Conservation (phyloP, 2,329 filamentous ascomycete genomes). For the Fusarium torreyae region DNA sequence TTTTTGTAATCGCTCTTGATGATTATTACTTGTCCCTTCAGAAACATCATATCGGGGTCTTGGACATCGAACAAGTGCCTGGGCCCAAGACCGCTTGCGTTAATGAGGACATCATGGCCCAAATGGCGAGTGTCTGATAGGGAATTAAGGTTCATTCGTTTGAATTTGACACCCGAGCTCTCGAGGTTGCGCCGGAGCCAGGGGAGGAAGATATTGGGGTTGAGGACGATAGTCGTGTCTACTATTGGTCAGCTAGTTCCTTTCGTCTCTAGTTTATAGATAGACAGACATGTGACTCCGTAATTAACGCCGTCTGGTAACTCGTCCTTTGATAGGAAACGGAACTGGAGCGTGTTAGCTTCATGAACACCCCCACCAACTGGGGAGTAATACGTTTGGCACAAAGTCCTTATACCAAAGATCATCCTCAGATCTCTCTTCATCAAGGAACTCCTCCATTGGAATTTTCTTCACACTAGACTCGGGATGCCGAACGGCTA, state of each 20-base stretch:
- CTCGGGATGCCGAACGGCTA: slow-evolving; percentile 2
- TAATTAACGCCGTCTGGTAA: slow-evolving; percentile 10
- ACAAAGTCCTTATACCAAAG: slow-evolving; percentile 29
- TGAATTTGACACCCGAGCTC: slow-evolving; percentile 24
- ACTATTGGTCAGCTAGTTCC: not conserved
- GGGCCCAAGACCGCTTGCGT: slow-evolving; percentile 24
- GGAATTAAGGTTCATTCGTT: slow-evolving; percentile 14
- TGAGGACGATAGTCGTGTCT: slow-evolving; percentile 21
- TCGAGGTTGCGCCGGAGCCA: slow-evolving; percentile 28
- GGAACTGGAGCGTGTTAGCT: not conserved
- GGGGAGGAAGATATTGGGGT: slow-evolving; percentile 19
- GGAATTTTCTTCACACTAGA: slow-evolving; percentile 8
- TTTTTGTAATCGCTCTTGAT: slow-evolving; percentile 19
- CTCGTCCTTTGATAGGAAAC: slow-evolving; percentile 3
- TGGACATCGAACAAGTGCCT: slow-evolving; percentile 2
- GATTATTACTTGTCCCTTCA: slow-evolving; percentile 12
- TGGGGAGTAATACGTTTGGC: slow-evolving; percentile 1
- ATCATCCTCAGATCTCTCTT: slow-evolving; percentile 7
- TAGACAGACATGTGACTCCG: slow-evolving; percentile 5
- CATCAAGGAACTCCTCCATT: slow-evolving; percentile 25
- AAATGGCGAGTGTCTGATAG: slow-evolving; percentile 23
- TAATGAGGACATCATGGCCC: slow-evolving; percentile 37
- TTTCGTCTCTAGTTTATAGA: not conserved
- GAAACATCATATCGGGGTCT: not conserved
- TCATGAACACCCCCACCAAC: not conserved